Evolutionary conservation across 2,329 filamentous ascomycete genomes (phyloP), one percentile per base, ranked within the genome.

Genomic region (Fusarium buxicola): DNA sequence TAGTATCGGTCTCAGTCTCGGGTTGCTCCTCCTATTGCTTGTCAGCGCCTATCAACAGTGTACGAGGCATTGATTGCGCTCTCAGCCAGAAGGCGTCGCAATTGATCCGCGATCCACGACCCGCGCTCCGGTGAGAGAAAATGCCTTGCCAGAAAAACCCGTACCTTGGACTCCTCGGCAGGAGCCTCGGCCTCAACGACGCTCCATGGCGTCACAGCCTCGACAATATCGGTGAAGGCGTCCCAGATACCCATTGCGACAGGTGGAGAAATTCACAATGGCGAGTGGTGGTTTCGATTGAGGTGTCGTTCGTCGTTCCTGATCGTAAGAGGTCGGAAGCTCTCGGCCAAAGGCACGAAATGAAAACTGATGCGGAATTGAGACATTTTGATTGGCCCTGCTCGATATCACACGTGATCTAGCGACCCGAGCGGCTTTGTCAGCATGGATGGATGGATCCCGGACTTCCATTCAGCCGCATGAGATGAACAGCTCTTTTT

Each of bases 221-320:
- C 85, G 73, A 88, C 79, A 74, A 89, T 80, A 75, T 89, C 87
- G 73, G 81, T 82, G 73, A 88, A 82, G 69, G 83, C 79, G 77
- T 89, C 86, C 84, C 86, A 89, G 80, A 89, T 82, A 81, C 85
- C 86, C 87, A 89, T 89, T 77, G 77, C 78, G 80, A 76, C 73
- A 70, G 72, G 64, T 72, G 70, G 67, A 68, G 71, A 59, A 51
- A 72, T 74, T 74, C 73, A 75, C 75, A 77, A 75, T 77, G 78
- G 74, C 72, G 74, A 74, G 76, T 76, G 72, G 76, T 77, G 71
- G 72, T 74, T 74, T 73, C 69, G 68, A 69, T 71, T 72, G 72
- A 69, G 70, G 65, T 75, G 51, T 73, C 69, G 69, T 71, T 68
- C 70, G 55, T 73, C 71, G 69, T 71, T 66, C 71, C 66, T 66